phyloP scores from a whole-genome alignment of 2,329 filamentous ascomycete species.

The Aotearoamyces nothofagi region DNA sequence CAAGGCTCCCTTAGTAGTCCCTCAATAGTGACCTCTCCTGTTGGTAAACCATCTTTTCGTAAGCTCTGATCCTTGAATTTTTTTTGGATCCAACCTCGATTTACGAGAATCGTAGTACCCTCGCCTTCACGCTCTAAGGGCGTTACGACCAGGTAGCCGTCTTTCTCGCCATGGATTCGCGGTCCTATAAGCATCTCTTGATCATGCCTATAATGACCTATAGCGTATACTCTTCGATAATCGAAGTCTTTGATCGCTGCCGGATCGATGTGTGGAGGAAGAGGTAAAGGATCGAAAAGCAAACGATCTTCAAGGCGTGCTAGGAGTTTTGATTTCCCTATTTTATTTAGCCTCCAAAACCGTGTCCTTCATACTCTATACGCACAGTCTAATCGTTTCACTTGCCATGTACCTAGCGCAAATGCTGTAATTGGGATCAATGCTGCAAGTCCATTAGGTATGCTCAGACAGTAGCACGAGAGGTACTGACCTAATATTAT shows the following conservation, averaged over 20 bases:
- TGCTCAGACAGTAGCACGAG: conserved; percentile 1
- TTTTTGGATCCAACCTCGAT: conserved; percentile 83
- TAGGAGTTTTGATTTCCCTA: conserved; percentile 89
- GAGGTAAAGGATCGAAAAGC: conserved; percentile 67
- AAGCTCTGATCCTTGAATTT: conserved; percentile 48
- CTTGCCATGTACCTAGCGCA: conserved; percentile 83
- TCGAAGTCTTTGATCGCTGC: conserved; percentile 79
- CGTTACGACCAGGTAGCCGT: conserved; percentile 85
- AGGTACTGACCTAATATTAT: conserved; percentile 50
- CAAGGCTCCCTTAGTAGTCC: conserved; percentile 78
- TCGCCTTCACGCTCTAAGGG: conserved; percentile 60
- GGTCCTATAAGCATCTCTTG: conserved; percentile 94
- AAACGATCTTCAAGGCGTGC: conserved; percentile 87
- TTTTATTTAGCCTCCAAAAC: too few species aligned
- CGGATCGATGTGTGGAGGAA: conserved; percentile 73
- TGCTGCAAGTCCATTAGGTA: conserved; percentile 11
- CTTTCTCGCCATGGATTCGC: conserved; percentile 72
- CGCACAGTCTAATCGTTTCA: conserved; percentile 77
- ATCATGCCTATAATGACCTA: conserved; percentile 66
- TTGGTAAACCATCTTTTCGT: conserved; percentile 48
- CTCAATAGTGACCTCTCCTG: conserved; percentile 61
- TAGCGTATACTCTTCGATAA: conserved; percentile 68
- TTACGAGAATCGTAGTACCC: conserved; percentile 64
- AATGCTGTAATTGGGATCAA: conserved; percentile 88
- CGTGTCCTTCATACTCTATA: too few species aligned